Evolutionary conservation across 495 filamentous ascomycete species (phyloP), one percentile per base, ranked within the genome.

Genomic region (Schizothecium vesticola): DNA sequence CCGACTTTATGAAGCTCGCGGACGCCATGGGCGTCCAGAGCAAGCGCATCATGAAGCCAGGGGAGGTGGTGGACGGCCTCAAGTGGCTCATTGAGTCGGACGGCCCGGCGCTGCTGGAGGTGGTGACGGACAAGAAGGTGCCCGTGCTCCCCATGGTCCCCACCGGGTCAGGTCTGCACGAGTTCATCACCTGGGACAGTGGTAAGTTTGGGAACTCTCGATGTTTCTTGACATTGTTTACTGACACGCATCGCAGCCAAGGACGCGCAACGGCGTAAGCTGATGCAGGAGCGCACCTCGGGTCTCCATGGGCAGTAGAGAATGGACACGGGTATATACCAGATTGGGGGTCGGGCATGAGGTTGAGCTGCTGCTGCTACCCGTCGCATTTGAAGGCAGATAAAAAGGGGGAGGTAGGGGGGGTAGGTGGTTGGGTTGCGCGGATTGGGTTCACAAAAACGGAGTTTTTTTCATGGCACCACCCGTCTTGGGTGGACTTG

Each of bases 61-160:
- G 87, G 3, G 91, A 96, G 59, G 84, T 97, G 16, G 84, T 87
- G 60, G 88, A 88, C 61, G 89, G 89, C 74, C 83, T 99, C 71
- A 88, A 90, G 79, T 97, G 96, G 92, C 85, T 97, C 77, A 89
- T 99, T 69, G 87, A 93, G 65, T 87, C 85, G 26, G 90, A 93
- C 33, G 92, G 91, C 28, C 91, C 92, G 57, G 89, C 91, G 26
- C 82, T 95, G 70, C 81, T 92, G 23, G 84, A 87, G 70, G 83
- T 87, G 25, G 80, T 87, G 13, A 86, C 85, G 7, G 84, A 87
- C 69, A 93, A 96, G 85, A 97, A 97, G 87, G 92, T 98, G n/a
- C 94, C 96, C 58, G 96, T 99, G 19, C 82, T 99, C 63, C 95
- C 95, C 22, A 98, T 98, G 95, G 95, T 99, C 61, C 93, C 94